Evolutionary conservation across 768 basidiomycete species (phyloP).

Genomic region (Scleroderma bovista): DNA sequence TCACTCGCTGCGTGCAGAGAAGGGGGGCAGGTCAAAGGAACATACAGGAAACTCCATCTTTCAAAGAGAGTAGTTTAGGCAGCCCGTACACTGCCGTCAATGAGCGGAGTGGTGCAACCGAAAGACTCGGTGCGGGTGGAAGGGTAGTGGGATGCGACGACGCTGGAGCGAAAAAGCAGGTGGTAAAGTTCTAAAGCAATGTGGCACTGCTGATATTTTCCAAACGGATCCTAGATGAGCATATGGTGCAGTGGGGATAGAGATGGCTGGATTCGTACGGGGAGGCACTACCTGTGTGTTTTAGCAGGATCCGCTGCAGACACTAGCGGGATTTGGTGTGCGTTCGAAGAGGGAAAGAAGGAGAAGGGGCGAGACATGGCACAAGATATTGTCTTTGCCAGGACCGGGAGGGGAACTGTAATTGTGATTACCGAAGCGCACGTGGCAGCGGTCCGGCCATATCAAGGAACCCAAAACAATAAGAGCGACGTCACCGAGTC

Average conservation of each 20-base stretch:
- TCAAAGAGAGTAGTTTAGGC: too few relatives aligned
- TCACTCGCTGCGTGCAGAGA: neutral
- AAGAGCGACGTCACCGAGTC: neutral
- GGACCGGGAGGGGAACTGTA: constrained; percentile 1
- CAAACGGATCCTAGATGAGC: constrained; percentile 3
- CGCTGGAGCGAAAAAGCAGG: neutral
- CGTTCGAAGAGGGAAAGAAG: neutral
- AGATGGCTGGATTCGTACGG: constrained; percentile 7
- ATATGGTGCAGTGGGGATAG: constrained; percentile 1
- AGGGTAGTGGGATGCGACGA: neutral
- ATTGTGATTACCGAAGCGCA: constrained; percentile 18
- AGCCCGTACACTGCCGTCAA: constrained; percentile 2
- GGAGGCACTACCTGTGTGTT: neutral
- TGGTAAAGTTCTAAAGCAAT: neutral
- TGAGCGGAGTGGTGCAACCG: neutral
- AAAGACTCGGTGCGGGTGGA: neutral
- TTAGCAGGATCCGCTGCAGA: neutral
- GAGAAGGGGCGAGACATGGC: constrained; percentile 6
- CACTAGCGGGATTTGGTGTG: neutral
- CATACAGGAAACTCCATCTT: constrained; percentile 10
- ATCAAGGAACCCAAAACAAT: constrained; percentile 23
- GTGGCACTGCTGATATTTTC: constrained; percentile 1
- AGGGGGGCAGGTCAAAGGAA: neutral
- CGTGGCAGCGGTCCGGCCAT: constrained; percentile 14
- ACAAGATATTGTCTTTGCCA: neutral